Evolutionary conservation across 1,284 basidiomycete genomes (phyloP).

Genomic region (Apiotrichum siamense): DNA sequence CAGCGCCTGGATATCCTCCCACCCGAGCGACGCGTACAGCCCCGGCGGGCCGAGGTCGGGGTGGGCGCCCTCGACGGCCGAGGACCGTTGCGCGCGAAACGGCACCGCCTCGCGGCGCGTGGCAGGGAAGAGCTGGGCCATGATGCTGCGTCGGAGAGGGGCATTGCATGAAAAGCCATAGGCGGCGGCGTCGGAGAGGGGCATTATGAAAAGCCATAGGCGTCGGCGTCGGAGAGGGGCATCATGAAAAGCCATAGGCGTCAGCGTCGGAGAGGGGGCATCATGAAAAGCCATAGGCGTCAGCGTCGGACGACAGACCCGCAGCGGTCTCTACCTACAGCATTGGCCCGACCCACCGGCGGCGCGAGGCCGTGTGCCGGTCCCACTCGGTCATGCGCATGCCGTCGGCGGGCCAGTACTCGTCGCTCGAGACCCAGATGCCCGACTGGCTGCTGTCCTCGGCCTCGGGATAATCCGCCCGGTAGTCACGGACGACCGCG

Average conservation of each 20-base stretch:
- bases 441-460: constrained; percentile 26
- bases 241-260: too few relatives aligned
- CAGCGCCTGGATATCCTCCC: constrained; percentile 39
- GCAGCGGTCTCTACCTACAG: constrained; percentile 26
- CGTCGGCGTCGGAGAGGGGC: too few relatives aligned
- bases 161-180: background rate
- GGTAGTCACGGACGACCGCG: constrained; percentile 2
- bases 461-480: constrained; percentile 16
- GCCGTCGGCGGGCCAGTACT: constrained; percentile 14
- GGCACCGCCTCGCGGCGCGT: constrained; percentile 21
- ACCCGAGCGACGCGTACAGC: constrained; percentile 41
- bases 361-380: constrained; percentile 13
- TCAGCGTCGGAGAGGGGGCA: too few relatives aligned
- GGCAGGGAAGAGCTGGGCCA: constrained; percentile 38
- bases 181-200: too few relatives aligned
- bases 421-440: constrained; percentile 18
- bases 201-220: too few relatives aligned
- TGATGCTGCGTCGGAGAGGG: constrained; percentile 23
- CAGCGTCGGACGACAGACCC: background rate
- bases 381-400: constrained; percentile 34
- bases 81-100: constrained; percentile 13
- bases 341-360: constrained; percentile 44
- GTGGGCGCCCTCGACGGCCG: constrained; percentile 27
- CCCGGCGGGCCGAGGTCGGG: constrained; percentile 39
- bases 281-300: too few relatives aligned